phyloP scores from a whole-genome alignment of 352 stramenopile genomes.

The Phytophthora chlamydospora region DNA sequence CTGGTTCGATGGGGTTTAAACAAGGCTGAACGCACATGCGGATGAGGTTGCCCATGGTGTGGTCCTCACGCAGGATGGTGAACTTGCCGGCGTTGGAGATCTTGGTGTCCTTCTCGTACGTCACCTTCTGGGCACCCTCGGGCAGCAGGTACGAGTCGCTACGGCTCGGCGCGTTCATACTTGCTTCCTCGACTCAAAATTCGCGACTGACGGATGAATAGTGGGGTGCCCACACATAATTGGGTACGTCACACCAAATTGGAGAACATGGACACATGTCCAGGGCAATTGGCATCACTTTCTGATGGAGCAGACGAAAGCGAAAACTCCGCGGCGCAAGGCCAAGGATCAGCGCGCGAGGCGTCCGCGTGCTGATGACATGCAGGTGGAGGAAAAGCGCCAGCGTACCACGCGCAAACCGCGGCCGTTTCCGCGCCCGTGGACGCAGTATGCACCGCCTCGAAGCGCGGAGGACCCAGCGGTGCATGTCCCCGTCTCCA shows the following conservation, averaged over 20 bases:
- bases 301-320: slow-evolving; percentile 23
- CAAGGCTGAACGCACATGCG: slow-evolving; percentile 87
- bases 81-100: slow-evolving; percentile 98
- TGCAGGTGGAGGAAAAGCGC: slow-evolving; percentile 15
- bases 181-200: slow-evolving; percentile 9
- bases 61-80: slow-evolving; percentile 98
- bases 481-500: slow-evolving; percentile 28
- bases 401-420: slow-evolving; percentile 12
- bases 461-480: slow-evolving; percentile 21
- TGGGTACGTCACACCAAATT: background rate
- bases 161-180: slow-evolving; percentile 85
- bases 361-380: background rate
- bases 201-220: slow-evolving; percentile 6
- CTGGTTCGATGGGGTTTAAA: background rate
- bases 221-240: slow-evolving; percentile 2
- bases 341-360: slow-evolving; percentile 7
- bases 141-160: slow-evolving; percentile 89
- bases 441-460: slow-evolving; percentile 57
- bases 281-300: slow-evolving; percentile 1
- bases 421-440: slow-evolving; percentile 36
- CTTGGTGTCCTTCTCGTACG: slow-evolving; percentile 97
- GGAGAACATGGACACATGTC: background rate
- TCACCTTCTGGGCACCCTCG: slow-evolving; percentile 90
- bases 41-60: slow-evolving; percentile 98
- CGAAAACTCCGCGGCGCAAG: background rate